Conservation (phyloP, 1,284 basidiomycete genomes). For the Boletus sp. region DNA sequence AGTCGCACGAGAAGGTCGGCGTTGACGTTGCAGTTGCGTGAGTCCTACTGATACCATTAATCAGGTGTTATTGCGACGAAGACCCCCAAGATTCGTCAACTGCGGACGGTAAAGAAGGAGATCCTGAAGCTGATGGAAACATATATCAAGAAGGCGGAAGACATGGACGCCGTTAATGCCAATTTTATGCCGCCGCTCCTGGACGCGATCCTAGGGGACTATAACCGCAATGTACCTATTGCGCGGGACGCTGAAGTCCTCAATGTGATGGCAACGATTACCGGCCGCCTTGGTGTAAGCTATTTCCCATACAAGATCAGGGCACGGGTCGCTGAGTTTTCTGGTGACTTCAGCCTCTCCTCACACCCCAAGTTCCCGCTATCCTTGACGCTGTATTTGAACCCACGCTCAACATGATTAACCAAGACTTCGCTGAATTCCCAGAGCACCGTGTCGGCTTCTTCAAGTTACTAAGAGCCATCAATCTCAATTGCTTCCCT, state of each 20-base stretch:
- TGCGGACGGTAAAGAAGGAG: slow-evolving; percentile 98
- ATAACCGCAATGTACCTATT: slow-evolving; percentile 89
- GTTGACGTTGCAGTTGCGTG: not conserved
- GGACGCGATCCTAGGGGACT: slow-evolving; percentile 96
- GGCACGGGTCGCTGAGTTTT: slow-evolving; percentile 12
- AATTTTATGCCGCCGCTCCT: slow-evolving; percentile 95
- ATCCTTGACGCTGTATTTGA: slow-evolving; percentile 98
- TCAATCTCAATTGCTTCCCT: slow-evolving; percentile 95
- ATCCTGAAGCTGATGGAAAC: slow-evolving; percentile 97
- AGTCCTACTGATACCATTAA: slow-evolving; percentile 5
- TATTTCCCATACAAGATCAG: not conserved
- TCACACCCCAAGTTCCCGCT: slow-evolving; percentile 94
- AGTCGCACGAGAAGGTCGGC: slow-evolving; percentile 79
- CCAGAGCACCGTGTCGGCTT: slow-evolving; percentile 98
- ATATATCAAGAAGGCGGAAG: slow-evolving; percentile 95
- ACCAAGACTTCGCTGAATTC: slow-evolving; percentile 97
- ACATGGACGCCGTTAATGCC: slow-evolving; percentile 86
- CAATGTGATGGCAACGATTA: slow-evolving; percentile 98
- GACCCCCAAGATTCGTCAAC: slow-evolving; percentile 92
- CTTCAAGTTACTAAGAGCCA: slow-evolving; percentile 93
- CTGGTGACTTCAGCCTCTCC: slow-evolving; percentile 50
- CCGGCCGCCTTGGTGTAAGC: slow-evolving; percentile 78
- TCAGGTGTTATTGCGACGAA: slow-evolving; percentile 90
- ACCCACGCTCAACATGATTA: slow-evolving; percentile 98
- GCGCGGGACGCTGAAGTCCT: slow-evolving; percentile 97